These are phyloP conservation scores for Neonectria neomacrospora DNA, from an alignment of 2,329 filamentous ascomycete species.

Conservation along the genomic window DNA sequence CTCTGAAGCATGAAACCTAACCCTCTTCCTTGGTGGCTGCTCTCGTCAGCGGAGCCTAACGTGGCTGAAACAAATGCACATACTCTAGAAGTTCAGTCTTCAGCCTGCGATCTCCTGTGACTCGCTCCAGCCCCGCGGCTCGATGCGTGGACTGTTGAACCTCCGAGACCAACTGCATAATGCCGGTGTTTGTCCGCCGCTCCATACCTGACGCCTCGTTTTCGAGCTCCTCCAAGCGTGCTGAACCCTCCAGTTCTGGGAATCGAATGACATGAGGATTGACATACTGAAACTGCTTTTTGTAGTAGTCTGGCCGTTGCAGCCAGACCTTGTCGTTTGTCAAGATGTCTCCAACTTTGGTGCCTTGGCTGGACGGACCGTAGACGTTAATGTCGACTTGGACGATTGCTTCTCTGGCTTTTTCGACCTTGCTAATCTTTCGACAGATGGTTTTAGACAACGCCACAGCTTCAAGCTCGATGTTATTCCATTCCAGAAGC, in stretches of 20 bases:
- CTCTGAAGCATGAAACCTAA: slow-evolving; percentile 53
- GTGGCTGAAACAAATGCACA: not conserved
- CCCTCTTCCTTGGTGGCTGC: slow-evolving; percentile 53
- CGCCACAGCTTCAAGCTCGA: slow-evolving; percentile 28
- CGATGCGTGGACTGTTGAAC: slow-evolving; percentile 37
- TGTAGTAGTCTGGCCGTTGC: slow-evolving; percentile 46
- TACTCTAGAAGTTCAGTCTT: slow-evolving; percentile 43
- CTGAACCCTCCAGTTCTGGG: not conserved
- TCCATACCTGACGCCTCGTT: not conserved
- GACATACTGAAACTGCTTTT: slow-evolving; percentile 9
- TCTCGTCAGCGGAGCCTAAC: not conserved
- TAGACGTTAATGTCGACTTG: slow-evolving; percentile 52
- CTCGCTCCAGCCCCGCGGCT: slow-evolving; percentile 32
- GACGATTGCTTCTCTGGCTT: slow-evolving; percentile 41
- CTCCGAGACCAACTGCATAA: slow-evolving; percentile 25
- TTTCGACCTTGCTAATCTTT: slow-evolving; percentile 40
- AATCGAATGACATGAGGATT: slow-evolving; percentile 32
- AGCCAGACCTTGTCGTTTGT: slow-evolving; percentile 49
- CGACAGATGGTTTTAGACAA: slow-evolving; percentile 31
- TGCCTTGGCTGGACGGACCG: slow-evolving; percentile 40
- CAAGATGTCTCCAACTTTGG: slow-evolving; percentile 43
- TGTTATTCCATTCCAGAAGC: not conserved
- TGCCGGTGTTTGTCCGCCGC: not conserved
- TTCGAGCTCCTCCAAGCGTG: slow-evolving; percentile 5
- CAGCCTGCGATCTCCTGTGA: slow-evolving; percentile 37